A percentile compares a stretch with the other conserved stretches of the same genome.
Conservation (phyloP, 495 filamentous ascomycete genomes). For the Tuber calosporum region DNA sequence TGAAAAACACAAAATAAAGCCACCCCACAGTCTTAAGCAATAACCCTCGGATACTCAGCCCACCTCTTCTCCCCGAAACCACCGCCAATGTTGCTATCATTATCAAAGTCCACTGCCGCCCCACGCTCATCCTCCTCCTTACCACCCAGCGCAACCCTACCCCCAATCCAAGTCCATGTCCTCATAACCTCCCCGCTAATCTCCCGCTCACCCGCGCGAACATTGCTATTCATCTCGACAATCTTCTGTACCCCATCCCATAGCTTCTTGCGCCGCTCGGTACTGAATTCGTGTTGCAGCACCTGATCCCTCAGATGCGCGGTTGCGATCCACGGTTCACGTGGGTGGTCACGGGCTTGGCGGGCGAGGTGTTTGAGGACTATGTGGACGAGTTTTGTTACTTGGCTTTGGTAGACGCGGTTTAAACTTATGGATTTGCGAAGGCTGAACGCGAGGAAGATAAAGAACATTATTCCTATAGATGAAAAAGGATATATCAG, state of each 20-base stretch:
- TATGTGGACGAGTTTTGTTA: conserved; percentile 71
- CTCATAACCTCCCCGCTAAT: conserved; percentile 76
- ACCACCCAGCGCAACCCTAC: conserved; percentile 15
- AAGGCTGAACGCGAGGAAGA: conserved; percentile 51
- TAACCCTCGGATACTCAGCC: conserved; percentile 21
- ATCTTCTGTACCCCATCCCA: conserved; percentile 75
- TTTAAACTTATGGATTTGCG: conserved; percentile 50
- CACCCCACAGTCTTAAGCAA: conserved; percentile 12
- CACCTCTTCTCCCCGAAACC: not conserved
- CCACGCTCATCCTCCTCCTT: conserved; percentile 2
- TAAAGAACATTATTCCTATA: conserved; percentile 58
- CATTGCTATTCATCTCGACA: conserved; percentile 89
- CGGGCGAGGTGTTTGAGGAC: conserved; percentile 73
- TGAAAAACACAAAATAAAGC: not conserved
- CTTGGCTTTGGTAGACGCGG: conserved; percentile 29
- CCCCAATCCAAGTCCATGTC: conserved; percentile 94
- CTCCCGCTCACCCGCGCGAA: conserved; percentile 76
- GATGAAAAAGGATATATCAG: not conserved
- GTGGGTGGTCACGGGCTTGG: conserved; percentile 53
- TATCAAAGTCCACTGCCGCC: not conserved
- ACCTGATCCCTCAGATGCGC: conserved; percentile 89
- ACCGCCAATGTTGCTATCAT: conserved; percentile 4
- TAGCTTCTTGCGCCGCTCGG: conserved; percentile 62
- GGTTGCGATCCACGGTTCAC: conserved; percentile 71
- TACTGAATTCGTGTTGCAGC: conserved; percentile 69